Conservation (phyloP, 768 basidiomycete species). For the Scleroderma bovista region DNA sequence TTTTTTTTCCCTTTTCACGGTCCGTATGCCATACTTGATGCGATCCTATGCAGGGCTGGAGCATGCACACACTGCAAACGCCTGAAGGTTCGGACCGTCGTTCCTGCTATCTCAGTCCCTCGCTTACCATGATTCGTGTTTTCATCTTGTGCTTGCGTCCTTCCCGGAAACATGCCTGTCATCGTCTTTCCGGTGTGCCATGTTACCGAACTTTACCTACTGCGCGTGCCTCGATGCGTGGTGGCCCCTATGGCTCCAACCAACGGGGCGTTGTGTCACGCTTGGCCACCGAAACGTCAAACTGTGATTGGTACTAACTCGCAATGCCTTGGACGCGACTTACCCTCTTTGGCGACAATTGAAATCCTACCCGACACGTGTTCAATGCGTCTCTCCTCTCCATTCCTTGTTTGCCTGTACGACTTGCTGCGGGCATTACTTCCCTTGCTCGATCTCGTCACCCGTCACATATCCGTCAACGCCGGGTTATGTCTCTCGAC, state of each 20-base stretch:
- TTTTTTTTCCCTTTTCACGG: conserved; percentile 2
- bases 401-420: neutral
- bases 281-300: neutral
- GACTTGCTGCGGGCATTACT: neutral
- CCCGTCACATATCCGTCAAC: neutral
- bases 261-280: neutral
- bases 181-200: conserved; percentile 10
- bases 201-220: conserved; percentile 14
- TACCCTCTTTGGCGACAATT: neutral
- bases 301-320: neutral
- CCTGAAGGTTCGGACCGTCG: conserved; percentile 57
- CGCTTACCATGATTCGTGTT: conserved; percentile 16
- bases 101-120: conserved; percentile 5
- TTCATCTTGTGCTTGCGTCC: conserved; percentile 3
- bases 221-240: conserved; percentile 3
- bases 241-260: conserved; percentile 3
- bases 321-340: neutral
- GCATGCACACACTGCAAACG: conserved; percentile 86
- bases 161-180: conserved; percentile 8
- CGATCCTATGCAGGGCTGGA: conserved; percentile 49
- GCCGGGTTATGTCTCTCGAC: neutral
- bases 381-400: neutral
- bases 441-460: neutral
- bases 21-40: conserved; percentile 1
- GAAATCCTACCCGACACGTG: neutral